Percentiles rank a stretch among this genome's conserved stretches.
Evolutionary conservation across 2,329 filamentous ascomycete genomes (phyloP).

Genomic region (Nectriaceae sp.): DNA sequence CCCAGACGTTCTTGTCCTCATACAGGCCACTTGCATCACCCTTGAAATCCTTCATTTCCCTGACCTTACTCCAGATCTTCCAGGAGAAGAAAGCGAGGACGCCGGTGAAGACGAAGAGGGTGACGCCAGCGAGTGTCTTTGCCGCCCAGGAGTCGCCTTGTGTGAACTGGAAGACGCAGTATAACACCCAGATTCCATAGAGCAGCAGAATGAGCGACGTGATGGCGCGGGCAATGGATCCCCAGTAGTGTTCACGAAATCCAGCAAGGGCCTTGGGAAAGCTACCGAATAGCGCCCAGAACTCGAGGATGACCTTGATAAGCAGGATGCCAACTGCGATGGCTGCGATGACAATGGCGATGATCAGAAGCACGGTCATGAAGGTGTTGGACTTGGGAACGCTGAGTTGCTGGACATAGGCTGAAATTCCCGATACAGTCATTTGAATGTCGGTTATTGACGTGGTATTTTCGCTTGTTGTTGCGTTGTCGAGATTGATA

Average conservation of each 20-base stretch:
- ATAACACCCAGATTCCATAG: constrained; percentile 93
- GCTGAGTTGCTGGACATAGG: constrained; percentile 78
- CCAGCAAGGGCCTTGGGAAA: constrained; percentile 79
- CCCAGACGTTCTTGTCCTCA: constrained; percentile 87
- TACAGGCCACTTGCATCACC: constrained; percentile 76
- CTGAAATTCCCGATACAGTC: constrained; percentile 74
- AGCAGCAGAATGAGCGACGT: constrained; percentile 88
- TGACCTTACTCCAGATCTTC: constrained; percentile 78
- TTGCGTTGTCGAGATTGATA: constrained; percentile 46
- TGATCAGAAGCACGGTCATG: constrained; percentile 90
- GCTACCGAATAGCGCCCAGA: constrained; percentile 85
- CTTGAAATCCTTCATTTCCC: constrained; percentile 71
- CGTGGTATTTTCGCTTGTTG: constrained; percentile 25
- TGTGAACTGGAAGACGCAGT: constrained; percentile 95
- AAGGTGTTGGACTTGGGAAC: constrained; percentile 91
- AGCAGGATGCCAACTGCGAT: constrained; percentile 87
- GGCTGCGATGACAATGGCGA: constrained; percentile 80
- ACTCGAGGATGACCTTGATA: constrained; percentile 87
- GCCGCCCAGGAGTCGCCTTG: constrained; percentile 93
- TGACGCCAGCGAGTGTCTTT: constrained; percentile 79
- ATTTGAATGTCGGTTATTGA: constrained; percentile 39
- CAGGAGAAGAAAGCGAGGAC: constrained; percentile 81
- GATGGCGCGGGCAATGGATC: constrained; percentile 83
- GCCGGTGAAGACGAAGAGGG: constrained; percentile 76
- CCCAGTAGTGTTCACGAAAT: constrained; percentile 97